Evolutionary conservation across 73 alveolate genomes (phyloP).

Genomic region (Durusdinium trenchii): DNA sequence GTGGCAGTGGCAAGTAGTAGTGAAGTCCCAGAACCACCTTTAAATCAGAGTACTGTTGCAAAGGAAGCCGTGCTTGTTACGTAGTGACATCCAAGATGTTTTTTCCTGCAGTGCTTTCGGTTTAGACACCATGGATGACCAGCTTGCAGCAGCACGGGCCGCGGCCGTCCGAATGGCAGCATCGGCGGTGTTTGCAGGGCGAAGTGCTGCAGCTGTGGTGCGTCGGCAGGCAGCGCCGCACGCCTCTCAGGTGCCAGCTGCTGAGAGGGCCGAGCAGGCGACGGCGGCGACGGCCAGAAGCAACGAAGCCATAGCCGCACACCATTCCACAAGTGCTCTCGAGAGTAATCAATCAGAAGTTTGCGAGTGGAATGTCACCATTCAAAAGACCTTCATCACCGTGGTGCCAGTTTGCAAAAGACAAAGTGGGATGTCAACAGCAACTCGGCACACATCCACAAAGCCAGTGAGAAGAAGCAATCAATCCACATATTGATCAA

Average conservation of each 20-base stretch:
- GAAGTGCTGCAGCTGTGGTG: conserved; percentile 34
- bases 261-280: too few species aligned
- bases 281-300: too few species aligned
- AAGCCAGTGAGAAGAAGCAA: too few species aligned
- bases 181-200: conserved; percentile 43
- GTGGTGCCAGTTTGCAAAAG: conserved; percentile 53
- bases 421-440: conserved; percentile 30
- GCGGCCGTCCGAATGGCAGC: conserved; percentile 78
- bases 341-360: neutral
- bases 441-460: conserved; percentile 34
- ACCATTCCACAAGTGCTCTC: neutral
- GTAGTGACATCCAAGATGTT: too few species aligned
- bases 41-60: neutral
- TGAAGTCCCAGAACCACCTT: neutral
- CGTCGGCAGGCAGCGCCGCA: too few species aligned
- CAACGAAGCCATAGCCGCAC: neutral
- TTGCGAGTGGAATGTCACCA: conserved; percentile 75
- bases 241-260: too few species aligned
- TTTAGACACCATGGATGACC: neutral
- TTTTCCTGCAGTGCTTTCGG: neutral
- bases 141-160: conserved; percentile 24
- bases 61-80: too few species aligned
- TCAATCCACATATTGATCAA: too few species aligned
- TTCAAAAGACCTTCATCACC: conserved; percentile 63
- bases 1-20: neutral